Evolutionary conservation across 495 filamentous ascomycete species (phyloP), one percentile per base, ranked within the genome.

Genomic region (Penicilliopsis zonata): DNA sequence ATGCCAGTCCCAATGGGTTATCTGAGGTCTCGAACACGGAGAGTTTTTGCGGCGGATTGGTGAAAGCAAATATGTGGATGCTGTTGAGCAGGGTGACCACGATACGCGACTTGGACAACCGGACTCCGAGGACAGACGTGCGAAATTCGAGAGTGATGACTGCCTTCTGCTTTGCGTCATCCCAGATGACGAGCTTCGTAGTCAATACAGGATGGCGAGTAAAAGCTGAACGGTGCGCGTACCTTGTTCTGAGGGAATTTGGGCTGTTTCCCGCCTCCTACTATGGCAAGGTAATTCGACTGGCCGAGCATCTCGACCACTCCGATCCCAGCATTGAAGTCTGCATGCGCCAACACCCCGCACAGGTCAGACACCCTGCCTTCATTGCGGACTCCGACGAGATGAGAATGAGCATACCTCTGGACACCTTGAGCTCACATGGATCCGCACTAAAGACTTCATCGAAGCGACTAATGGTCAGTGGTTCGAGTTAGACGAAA

Each of bases 231-330:
- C 30, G 13, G 5, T 13, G 28, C 38, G 39, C 61, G 48, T 44
- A 80, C 86, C 60, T 93, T 94, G 60, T 92, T 92, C 40, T 76
- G 74, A 0, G 85, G 77, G 44, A 84, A 90, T 42, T 88, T 88
- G 26, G 87, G 86, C 37, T 78, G 73, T 42, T 69, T 79, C 23
- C 90, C 88, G 34, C 90, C 90, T 34, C 88, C 86, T 17, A 94
- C 84, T 17, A 94, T 74, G 13, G 83, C 90, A 14, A 96, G 63
- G 50, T 81, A 93, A 55, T 87, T 90, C 30, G 81, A 78, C 42
- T 80, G 78, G 34, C 82, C 82, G 34, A 94, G 77, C 84, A 94
- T 92, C 51, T 82, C 77, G 9, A 76, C 86, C 20, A 82, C 55
- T 13, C 81, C 84, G 25, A 96, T 74, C 12, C 87, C 86, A 17